Evolutionary conservation across 345 rosid species (phyloP).

Genomic region (Erodium maritimum): DNA sequence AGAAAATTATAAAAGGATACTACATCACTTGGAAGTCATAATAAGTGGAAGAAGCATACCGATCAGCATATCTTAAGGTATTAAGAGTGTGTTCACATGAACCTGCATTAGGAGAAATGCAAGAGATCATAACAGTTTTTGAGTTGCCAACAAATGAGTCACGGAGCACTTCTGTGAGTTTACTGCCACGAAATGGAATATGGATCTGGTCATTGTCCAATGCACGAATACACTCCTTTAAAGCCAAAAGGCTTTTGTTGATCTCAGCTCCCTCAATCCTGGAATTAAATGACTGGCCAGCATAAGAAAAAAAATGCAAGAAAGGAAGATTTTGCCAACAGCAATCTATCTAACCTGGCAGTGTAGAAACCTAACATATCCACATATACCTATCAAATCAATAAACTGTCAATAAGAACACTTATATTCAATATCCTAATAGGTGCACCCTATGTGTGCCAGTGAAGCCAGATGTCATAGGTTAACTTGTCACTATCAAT

Average conservation of each 20-base stretch:
- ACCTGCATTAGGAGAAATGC: constrained; percentile 94
- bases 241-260: constrained; percentile 92
- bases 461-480: too few relatives aligned
- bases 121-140: constrained; percentile 89
- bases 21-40: not conserved
- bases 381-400: too few relatives aligned
- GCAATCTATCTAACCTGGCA: not conserved
- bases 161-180: constrained; percentile 93
- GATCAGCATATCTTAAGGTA: constrained; percentile 91
- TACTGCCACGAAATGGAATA: constrained; percentile 92
- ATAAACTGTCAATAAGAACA: too few relatives aligned
- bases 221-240: constrained; percentile 95
- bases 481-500: too few relatives aligned
- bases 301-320: not conserved
- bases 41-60: constrained; percentile 30
- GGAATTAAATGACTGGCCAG: not conserved
- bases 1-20: not conserved
- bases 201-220: constrained; percentile 93
- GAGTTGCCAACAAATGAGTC: constrained; percentile 96
- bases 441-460: too few relatives aligned
- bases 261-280: constrained; percentile 96
- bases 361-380: too few relatives aligned
- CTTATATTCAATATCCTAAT: too few relatives aligned
- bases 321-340: not conserved
- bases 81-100: constrained; percentile 93